Evolutionary conservation across 169 alveolate species (phyloP).

Genomic region (Babesia gibsoni): DNA sequence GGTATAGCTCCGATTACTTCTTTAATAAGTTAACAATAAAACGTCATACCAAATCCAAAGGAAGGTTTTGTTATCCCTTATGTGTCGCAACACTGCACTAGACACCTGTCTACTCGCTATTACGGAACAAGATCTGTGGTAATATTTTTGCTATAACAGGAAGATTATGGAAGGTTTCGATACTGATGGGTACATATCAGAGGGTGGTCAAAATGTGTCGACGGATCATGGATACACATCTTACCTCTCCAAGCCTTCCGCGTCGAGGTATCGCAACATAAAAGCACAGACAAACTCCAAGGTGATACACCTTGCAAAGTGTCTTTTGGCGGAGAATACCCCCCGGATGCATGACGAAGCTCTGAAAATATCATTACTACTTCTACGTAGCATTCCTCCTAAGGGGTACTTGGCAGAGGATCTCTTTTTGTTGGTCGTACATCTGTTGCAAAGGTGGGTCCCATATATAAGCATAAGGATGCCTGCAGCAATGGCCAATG

Average conservation of each 20-base stretch:
- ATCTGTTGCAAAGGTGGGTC: constrained; percentile 36
- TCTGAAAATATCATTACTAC: constrained; percentile 31
- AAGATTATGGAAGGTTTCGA: too few species aligned
- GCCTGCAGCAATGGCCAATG: not conserved
- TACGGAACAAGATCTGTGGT: too few species aligned
- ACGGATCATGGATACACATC: not conserved
- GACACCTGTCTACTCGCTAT: too few species aligned
- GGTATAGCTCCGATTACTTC: too few species aligned
- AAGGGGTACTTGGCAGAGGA: constrained; percentile 51
- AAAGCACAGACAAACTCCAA: constrained; percentile 5
- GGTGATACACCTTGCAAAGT: constrained; percentile 49
- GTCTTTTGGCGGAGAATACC: constrained; percentile 46
- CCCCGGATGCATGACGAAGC: constrained; percentile 34
- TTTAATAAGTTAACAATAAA: too few species aligned
- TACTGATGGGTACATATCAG: too few species aligned
- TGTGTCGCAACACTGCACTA: too few species aligned
- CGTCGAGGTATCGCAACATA: constrained; percentile 19
- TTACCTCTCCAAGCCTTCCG: constrained; percentile 4
- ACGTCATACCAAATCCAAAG: too few species aligned
- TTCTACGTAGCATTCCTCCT: constrained; percentile 52
- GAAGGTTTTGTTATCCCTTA: too few species aligned
- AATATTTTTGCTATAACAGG: too few species aligned
- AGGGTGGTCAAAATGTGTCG: not conserved
- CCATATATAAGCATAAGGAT: not conserved
- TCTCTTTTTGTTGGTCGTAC: constrained; percentile 30